Base-by-base conservation (phyloP, 2,329 filamentous ascomycete genomes). In the Whalleya microplaca region DNA sequence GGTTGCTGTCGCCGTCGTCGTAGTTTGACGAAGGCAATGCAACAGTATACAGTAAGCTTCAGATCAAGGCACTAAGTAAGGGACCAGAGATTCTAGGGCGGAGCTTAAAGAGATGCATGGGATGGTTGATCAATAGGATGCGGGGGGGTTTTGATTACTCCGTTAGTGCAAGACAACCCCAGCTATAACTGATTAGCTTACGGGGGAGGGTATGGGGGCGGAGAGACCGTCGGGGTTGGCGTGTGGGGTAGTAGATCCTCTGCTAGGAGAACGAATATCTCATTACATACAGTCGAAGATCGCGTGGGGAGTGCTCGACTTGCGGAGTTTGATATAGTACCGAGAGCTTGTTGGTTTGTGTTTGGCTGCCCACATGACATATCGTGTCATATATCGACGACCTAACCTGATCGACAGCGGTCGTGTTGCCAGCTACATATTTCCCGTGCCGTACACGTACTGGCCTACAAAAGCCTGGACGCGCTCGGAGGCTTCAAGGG, bases 101-200 rank as follows among this genome's bases (percentile, higher is more conserved):
- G 32, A 37, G 32, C 32, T 37, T 37, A 37, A 37, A 37, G 32
- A 16, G 32, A 37, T 14, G 32, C 32, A 5, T 16, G 9, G 32
- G 14, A 14, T 37, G 7, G 32, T 37, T 16, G 32, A 14, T 37
- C 32, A 37, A 37, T 37, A 5, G 32, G 7, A 8, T 16, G 32
- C 9, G 32, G 45, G 55, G 57, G 57, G 57, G 47, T 45, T 18
- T 51, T 52, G 58, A 63, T 63, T 63, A 63, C 60, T 63, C 61
- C 60, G 60, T 62, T 55, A 55, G 42, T 40, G 18, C 21, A 18
- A 27, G 10, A 4, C 23, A 27, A 4, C 23, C 23, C 23, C 23
- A 27, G 23, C 23, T 9, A 27, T 27, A 27, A 37, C 14, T 29
- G 27, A 5, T 16, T 16, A 37, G 32, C 32, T 37, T 37, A 12